These are phyloP conservation scores for Fusarium robinianum DNA, from an alignment of 2,329 filamentous ascomycete genomes.

Conservation along the genomic window DNA sequence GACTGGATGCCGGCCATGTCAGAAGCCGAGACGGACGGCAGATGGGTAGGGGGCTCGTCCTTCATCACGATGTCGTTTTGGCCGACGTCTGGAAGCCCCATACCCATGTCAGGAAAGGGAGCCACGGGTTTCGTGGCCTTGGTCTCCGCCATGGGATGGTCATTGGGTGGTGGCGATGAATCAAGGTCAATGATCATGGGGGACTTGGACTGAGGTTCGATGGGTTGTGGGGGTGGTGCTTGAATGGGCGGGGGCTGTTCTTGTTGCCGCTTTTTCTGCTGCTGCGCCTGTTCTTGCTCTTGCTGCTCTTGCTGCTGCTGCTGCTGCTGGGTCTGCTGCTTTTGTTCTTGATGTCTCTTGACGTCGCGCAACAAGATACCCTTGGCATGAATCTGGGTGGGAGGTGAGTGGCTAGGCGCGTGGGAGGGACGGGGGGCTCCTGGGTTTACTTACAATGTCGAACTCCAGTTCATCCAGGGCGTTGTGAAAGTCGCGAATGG, in stretches of 20 bases:
- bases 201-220: constrained; percentile 44
- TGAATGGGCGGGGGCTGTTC: constrained; percentile 18
- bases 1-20: constrained; percentile 32
- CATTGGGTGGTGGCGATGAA: constrained; percentile 40
- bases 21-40: constrained; percentile 14
- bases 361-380: constrained; percentile 60
- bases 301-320: constrained; percentile 22
- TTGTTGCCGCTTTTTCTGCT: constrained; percentile 43
- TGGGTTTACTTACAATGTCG: constrained; percentile 55
- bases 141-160: constrained; percentile 43
- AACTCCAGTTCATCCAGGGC: constrained; percentile 61
- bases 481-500: constrained; percentile 54
- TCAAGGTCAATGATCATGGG: constrained; percentile 45
- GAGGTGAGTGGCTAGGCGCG: constrained; percentile 9
- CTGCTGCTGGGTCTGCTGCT: constrained; percentile 25
- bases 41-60: constrained; percentile 23
- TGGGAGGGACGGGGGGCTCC: neutral
- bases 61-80: constrained; percentile 29
- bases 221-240: constrained; percentile 34
- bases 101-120: constrained; percentile 61
- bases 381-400: constrained; percentile 52
- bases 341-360: constrained; percentile 43
- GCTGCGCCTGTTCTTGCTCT: neutral
- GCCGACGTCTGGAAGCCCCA: constrained; percentile 46
- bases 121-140: constrained; percentile 51